A percentile compares a stretch with the other conserved stretches of the same genome.
Evolutionary conservation across 2,329 filamentous ascomycete genomes (phyloP).

Genomic region (Trichoderma pleuroti): DNA sequence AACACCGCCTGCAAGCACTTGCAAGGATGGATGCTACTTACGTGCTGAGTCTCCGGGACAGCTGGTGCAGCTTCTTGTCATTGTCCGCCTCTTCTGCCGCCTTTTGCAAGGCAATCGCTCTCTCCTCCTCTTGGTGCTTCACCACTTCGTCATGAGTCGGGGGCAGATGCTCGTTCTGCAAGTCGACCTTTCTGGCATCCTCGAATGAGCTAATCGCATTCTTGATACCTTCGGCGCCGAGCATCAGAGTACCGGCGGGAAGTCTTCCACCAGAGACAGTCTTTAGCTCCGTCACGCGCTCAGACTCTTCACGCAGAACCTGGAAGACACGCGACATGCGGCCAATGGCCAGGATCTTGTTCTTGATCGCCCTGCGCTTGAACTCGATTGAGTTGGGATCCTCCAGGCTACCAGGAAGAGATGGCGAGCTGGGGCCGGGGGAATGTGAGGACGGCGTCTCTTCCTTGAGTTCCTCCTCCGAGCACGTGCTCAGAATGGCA

Average conservation of each 20-base stretch:
- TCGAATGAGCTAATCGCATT: constrained; percentile 96
- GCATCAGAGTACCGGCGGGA: constrained; percentile 93
- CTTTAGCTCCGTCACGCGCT: constrained; percentile 96
- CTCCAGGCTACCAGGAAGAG: constrained; percentile 44
- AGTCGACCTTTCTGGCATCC: constrained; percentile 91
- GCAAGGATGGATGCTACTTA: constrained; percentile 37
- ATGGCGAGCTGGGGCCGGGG: constrained; percentile 70
- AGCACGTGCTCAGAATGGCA: constrained; percentile 95
- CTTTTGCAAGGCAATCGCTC: constrained; percentile 78
- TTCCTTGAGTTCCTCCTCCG: constrained; percentile 96
- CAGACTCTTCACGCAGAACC: constrained; percentile 93
- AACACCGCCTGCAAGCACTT: neutral
- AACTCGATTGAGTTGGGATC: constrained; percentile 88
- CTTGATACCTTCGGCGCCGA: constrained; percentile 97
- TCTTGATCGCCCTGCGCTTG: constrained; percentile 96
- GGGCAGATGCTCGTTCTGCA: constrained; percentile 93
- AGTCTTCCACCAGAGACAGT: constrained; percentile 89
- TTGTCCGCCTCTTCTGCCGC: constrained; percentile 88
- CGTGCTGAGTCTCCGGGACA: constrained; percentile 94
- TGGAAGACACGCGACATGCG: constrained; percentile 97
- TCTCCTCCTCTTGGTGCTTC: constrained; percentile 75
- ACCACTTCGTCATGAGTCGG: constrained; percentile 90
- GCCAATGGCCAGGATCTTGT: constrained; percentile 98
- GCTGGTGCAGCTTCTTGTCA: constrained; percentile 78
- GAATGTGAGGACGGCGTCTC: constrained; percentile 69